These are phyloP conservation scores for Albatrellus sp. DNA, from an alignment of 1,284 basidiomycete species.

Conservation along the genomic window DNA sequence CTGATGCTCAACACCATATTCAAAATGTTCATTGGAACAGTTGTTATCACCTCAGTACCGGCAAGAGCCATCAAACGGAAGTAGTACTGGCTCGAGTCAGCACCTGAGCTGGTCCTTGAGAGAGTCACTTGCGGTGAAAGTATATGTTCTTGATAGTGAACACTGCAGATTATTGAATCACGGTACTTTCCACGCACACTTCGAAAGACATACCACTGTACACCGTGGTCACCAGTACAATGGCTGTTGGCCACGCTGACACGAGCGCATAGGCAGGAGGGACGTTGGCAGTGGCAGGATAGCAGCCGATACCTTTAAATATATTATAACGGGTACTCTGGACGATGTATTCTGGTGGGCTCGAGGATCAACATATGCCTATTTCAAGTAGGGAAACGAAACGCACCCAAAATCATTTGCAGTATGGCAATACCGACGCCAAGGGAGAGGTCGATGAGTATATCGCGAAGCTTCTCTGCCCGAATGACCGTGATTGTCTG, in stretches of 20 bases:
- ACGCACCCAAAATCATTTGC: constrained; percentile 19
- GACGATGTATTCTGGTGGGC: constrained; percentile 24
- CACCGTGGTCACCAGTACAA: constrained; percentile 25
- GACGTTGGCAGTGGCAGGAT: constrained; percentile 24
- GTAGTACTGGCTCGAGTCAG: constrained; percentile 38
- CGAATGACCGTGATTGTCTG: constrained; percentile 17
- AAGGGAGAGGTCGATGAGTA: constrained; percentile 22
- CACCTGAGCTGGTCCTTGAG: constrained; percentile 21
- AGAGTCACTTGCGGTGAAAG: constrained; percentile 28
- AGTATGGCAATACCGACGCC: constrained; percentile 21
- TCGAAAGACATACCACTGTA: constrained; percentile 22
- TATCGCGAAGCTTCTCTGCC: constrained; percentile 19
- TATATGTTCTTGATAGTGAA: constrained; percentile 24
- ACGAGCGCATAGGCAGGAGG: constrained; percentile 23
- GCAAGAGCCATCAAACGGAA: constrained; percentile 53
- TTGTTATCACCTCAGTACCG: constrained; percentile 29
- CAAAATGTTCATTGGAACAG: constrained; percentile 34
- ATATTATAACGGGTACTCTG: constrained; percentile 37
- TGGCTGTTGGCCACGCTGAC: constrained; percentile 22
- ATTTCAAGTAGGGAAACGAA: neutral
- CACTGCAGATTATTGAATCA: constrained; percentile 18
- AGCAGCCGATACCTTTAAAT: constrained; percentile 31
- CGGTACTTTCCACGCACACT: neutral
- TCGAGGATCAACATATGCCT: no score
- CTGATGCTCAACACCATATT: constrained; percentile 23